Conservation (phyloP, 192 early-diverging fungal species). For the Coemansia aciculifera region DNA sequence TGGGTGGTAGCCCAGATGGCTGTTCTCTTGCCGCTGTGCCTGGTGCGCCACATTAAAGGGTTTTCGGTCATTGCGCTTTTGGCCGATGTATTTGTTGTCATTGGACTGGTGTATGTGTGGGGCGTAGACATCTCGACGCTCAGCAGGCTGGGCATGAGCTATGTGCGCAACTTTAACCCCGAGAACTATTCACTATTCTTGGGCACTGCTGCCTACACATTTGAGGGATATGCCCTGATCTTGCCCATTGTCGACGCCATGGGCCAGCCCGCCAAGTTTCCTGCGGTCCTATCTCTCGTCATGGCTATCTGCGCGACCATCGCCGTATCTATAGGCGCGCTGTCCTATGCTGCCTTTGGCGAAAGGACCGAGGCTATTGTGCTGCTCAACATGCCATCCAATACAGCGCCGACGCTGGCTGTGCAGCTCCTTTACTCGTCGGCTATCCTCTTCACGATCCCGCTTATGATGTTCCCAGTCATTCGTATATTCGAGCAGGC, state of each 20-base stretch:
- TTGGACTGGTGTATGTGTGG: conserved; percentile 84
- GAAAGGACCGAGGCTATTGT: conserved; percentile 80
- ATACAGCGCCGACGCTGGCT: conserved; percentile 58
- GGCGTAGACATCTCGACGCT: conserved; percentile 69
- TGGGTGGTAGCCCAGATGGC: conserved; percentile 75
- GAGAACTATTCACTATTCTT: conserved; percentile 81
- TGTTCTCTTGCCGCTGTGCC: conserved; percentile 74
- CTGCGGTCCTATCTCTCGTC: conserved; percentile 68
- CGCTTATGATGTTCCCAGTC: conserved; percentile 87
- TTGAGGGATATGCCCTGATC: conserved; percentile 82
- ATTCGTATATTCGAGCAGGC: conserved; percentile 85
- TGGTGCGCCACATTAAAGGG: conserved; percentile 88
- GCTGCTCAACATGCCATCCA: conserved; percentile 79
- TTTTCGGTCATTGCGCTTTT: conserved; percentile 82
- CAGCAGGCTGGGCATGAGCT: conserved; percentile 58
- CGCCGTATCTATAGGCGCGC: conserved; percentile 74
- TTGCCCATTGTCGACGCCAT: conserved; percentile 73
- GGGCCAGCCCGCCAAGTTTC: conserved; percentile 82
- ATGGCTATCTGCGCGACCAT: conserved; percentile 75
- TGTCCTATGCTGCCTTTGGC: conserved; percentile 87
- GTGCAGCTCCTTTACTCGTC: conserved; percentile 87
- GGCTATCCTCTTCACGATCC: conserved; percentile 88
- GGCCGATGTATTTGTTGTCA: conserved; percentile 86
- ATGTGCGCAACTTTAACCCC: conserved; percentile 70
- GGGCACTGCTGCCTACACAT: conserved; percentile 90